phyloP scores from a whole-genome alignment of 257 asterid genomes.

The Hygrophila difformis region DNA sequence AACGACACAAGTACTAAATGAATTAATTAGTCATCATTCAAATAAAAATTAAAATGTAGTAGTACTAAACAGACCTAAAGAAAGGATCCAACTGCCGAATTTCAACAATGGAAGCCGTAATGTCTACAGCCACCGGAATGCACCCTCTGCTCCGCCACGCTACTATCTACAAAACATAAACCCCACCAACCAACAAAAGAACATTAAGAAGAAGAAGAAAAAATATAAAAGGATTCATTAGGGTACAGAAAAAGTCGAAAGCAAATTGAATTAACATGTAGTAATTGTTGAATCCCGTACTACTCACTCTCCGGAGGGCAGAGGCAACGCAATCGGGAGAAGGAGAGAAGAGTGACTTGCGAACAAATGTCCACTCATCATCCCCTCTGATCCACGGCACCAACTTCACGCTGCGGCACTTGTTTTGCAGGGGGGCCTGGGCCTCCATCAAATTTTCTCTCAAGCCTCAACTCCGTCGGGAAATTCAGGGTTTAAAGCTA shows the following conservation, averaged over 20 bases:
- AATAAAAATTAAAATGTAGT: too few relatives aligned
- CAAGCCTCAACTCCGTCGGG: too few relatives aligned
- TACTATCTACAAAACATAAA: conserved; percentile 39
- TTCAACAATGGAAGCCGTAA: conserved; percentile 66
- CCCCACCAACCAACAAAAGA: too few relatives aligned
- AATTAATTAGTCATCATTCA: too few relatives aligned
- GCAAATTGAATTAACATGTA: not conserved
- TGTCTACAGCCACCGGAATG: conserved; percentile 54
- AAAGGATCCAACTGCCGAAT: conserved; percentile 77
- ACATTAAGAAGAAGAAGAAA: not conserved
- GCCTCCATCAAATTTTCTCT: too few relatives aligned
- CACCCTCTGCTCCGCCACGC: conserved; percentile 90
- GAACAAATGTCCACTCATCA: conserved; percentile 64
- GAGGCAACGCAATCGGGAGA: conserved; percentile 40
- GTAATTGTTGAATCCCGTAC: conserved; percentile 18
- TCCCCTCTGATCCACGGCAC: conserved; percentile 93
- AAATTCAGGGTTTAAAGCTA: too few relatives aligned
- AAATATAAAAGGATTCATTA: too few relatives aligned
- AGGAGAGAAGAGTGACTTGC: conserved; percentile 56
- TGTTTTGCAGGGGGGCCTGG: too few relatives aligned
- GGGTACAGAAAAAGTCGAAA: not conserved
- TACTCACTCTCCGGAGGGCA: conserved; percentile 59
- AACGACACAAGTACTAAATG: too few relatives aligned
- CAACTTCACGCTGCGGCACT: conserved; percentile 37
- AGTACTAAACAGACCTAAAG: conserved; percentile 32